Percentiles rank a stretch among this genome's conserved stretches.
Evolutionary conservation across 306 rosid species (phyloP).

Genomic region (Prunus persica): Prunus_persica_NCBIv2 NC_034009.1:35472001-35472500

Average conservation of each 20-base stretch:
- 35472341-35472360: slow-evolving; percentile 34
- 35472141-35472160: neutral
- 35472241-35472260: neutral
- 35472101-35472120: neutral
- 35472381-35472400: slow-evolving; percentile 59
- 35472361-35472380: slow-evolving; percentile 46
- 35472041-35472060: too few species aligned
- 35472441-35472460: slow-evolving; percentile 48
- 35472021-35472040: too few species aligned
- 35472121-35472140: neutral
- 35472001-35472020: neutral
- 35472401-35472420: slow-evolving; percentile 33
- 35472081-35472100: too few species aligned
- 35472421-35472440: slow-evolving; percentile 29
- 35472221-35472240: neutral
- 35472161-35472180: neutral
- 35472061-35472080: too few species aligned
- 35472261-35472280: neutral
- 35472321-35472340: slow-evolving; percentile 75
- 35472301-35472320: slow-evolving; percentile 63
- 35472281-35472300: slow-evolving; percentile 28
- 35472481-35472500: slow-evolving; percentile 50
- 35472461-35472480: slow-evolving; percentile 43
- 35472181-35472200: neutral
- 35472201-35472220: too few species aligned